Percentiles rank a stretch among this genome's conserved stretches.
Conservation (phyloP, 2,329 filamentous ascomycete genomes). For the Microthyrium microscopicum region DNA sequence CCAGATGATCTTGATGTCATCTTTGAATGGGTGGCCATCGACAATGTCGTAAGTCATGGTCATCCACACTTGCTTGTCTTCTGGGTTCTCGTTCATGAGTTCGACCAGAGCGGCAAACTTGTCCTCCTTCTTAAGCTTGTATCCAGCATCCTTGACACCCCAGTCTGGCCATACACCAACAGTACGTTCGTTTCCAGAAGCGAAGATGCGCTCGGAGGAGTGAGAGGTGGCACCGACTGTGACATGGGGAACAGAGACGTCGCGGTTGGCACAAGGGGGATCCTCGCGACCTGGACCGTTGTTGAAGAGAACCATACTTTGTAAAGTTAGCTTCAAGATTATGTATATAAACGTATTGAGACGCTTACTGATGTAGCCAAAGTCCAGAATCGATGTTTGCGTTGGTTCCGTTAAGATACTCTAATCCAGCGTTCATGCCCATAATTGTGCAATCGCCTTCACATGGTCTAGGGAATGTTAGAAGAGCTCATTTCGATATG, state of each 20-base stretch:
- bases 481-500: neutral
- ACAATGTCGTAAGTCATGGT: constrained; percentile 8
- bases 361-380: constrained; percentile 6
- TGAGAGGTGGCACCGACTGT: neutral
- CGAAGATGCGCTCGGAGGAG: constrained; percentile 5
- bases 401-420: constrained; percentile 3
- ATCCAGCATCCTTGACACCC: constrained; percentile 4
- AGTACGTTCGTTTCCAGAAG: constrained; percentile 6
- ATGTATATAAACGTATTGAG: neutral
- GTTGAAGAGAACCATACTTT: constrained; percentile 5
- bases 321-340: neutral
- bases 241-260: constrained; percentile 2
- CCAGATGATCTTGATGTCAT: constrained; percentile 4
- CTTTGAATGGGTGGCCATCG: constrained; percentile 2
- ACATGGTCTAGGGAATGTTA: neutral
- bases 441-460: constrained; percentile 5
- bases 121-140: constrained; percentile 2
- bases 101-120: constrained; percentile 2
- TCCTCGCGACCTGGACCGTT: constrained; percentile 4
- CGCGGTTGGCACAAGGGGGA: neutral
- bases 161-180: constrained; percentile 1
- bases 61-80: constrained; percentile 7
- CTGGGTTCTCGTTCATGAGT: constrained; percentile 6
- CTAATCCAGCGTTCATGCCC: constrained; percentile 4
- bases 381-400: constrained; percentile 4